Base-by-base conservation (phyloP, 1,284 basidiomycete genomes). In the Sporisorium scitamineum region DNA sequence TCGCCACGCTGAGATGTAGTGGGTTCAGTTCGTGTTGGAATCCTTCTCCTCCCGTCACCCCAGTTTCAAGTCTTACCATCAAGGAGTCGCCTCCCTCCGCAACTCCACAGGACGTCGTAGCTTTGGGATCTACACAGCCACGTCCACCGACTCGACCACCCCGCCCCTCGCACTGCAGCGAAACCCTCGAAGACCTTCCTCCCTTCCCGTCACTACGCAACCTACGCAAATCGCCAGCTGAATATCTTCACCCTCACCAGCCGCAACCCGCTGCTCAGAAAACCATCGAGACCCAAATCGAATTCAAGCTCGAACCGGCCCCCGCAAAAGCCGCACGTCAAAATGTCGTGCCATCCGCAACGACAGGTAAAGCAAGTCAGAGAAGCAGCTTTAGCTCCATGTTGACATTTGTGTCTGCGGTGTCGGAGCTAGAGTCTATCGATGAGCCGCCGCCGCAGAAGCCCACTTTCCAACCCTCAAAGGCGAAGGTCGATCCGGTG, bases 111-210 rank as follows among this genome's bases (percentile, higher is more conserved):
- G n/a, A n/a, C n/a, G n/a, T n/a, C n/a, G n/a, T n/a, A n/a, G n/a
- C n/a, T n/a, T n/a, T n/a, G n/a, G n/a, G n/a, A n/a, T 20, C 39
- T 7, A 20, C 18, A 32, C 8, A 22, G 14, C 27, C 51, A 32
- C 8, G 18, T 8, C 27, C 51, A n/a, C 63, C 56, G 0, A 4
- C 29, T 1, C 8, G 66, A 39, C 66, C 66, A 29, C 55, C 55
- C 5, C 55, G 67, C 1, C 61, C 67, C 26, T 5, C 18, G 8
- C 67, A 70, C 50, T 63, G 66, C 20, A 42, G 37, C 1, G 42
- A 20, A 6, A 55, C 50, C 0, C 56, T 69, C 24, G 61, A 63
- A 26, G 56, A 69, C 26, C 26, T 69, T 5, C 16, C 24, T 8
- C 7, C 41, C 1, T 26, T 42, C 7, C 53, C 58, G 5, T 11